Conservation (phyloP, 2,329 filamentous ascomycete species). For the Graphiopsis chlorocephala region DNA sequence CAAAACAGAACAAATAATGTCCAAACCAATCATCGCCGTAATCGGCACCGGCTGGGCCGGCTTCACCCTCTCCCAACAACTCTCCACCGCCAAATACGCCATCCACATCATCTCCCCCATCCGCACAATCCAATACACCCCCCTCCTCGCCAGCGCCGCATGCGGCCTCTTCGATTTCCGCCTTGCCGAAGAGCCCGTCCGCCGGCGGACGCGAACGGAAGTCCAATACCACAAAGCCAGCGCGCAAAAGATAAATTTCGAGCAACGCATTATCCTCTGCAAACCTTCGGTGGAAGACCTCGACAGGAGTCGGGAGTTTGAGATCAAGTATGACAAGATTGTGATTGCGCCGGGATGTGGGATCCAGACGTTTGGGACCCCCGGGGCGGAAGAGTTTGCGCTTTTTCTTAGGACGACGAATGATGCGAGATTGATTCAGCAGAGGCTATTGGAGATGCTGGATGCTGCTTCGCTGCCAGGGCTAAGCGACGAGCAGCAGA, state of each 20-base stretch:
- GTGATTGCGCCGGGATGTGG: constrained; percentile 44
- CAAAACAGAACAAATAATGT: background rate
- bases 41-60: constrained; percentile 44
- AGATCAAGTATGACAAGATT: constrained; percentile 43
- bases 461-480: constrained; percentile 37
- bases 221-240: constrained; percentile 39
- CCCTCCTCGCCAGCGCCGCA: constrained; percentile 45
- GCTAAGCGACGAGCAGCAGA: constrained; percentile 29
- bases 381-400: constrained; percentile 40
- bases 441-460: constrained; percentile 37
- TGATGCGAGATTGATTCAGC: constrained; percentile 36
- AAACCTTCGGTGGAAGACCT: constrained; percentile 34
- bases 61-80: constrained; percentile 38
- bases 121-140: constrained; percentile 45
- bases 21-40: constrained; percentile 28
- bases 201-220: constrained; percentile 35
- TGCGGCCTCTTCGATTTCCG: constrained; percentile 46
- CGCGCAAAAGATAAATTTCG: constrained; percentile 40
- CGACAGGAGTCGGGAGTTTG: constrained; percentile 32
- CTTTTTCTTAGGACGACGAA: constrained; percentile 39
- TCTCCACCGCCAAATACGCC: constrained; percentile 38
- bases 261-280: constrained; percentile 35
- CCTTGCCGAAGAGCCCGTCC: constrained; percentile 45
- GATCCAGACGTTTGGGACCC: constrained; percentile 42
- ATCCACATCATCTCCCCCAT: constrained; percentile 43